Evolutionary conservation across 2,329 filamentous ascomycete genomes (phyloP).

Genomic region (Aspergillus felis): DNA sequence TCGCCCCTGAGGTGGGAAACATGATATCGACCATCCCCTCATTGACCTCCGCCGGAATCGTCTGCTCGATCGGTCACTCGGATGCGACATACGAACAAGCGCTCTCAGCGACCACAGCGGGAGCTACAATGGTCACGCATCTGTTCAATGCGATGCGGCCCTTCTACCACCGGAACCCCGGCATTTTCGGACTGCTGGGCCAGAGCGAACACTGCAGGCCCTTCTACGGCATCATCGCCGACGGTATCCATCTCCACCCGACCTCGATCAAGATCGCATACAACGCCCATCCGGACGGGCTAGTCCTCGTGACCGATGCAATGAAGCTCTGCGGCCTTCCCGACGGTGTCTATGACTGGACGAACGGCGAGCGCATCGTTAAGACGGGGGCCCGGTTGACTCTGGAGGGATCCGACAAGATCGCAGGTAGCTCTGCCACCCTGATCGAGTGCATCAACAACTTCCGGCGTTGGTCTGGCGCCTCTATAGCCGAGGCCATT

Average conservation of each 20-base stretch:
- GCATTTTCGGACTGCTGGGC: slow-evolving; percentile 81
- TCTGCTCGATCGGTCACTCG: slow-evolving; percentile 79
- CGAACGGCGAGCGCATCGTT: slow-evolving; percentile 61
- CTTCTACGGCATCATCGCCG: slow-evolving; percentile 84
- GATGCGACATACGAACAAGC: slow-evolving; percentile 84
- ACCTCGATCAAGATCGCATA: slow-evolving; percentile 86
- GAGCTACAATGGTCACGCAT: slow-evolving; percentile 86
- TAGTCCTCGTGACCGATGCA: slow-evolving; percentile 87
- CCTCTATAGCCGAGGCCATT: slow-evolving; percentile 38
- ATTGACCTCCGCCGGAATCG: slow-evolving; percentile 62
- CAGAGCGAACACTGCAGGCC: slow-evolving; percentile 56
- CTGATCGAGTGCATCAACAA: slow-evolving; percentile 44
- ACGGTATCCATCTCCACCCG: slow-evolving; percentile 86
- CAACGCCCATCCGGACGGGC: slow-evolving; percentile 76
- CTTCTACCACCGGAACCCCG: slow-evolving; percentile 85
- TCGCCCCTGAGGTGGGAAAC: slow-evolving; percentile 73
- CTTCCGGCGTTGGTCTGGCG: slow-evolving; percentile 39
- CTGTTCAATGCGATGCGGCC: slow-evolving; percentile 93
- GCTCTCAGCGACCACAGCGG: slow-evolving; percentile 64
- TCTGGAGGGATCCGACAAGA: slow-evolving; percentile 72
- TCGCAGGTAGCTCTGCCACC: slow-evolving; percentile 62
- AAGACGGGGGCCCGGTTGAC: slow-evolving; percentile 66
- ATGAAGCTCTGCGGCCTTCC: slow-evolving; percentile 83
- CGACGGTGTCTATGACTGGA: slow-evolving; percentile 83
- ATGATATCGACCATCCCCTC: slow-evolving; percentile 67